Percentiles rank a stretch among this genome's conserved stretches.
Evolutionary conservation across 1,139 yeast species (phyloP).

Genomic region (Candida labiduridarum): DNA sequence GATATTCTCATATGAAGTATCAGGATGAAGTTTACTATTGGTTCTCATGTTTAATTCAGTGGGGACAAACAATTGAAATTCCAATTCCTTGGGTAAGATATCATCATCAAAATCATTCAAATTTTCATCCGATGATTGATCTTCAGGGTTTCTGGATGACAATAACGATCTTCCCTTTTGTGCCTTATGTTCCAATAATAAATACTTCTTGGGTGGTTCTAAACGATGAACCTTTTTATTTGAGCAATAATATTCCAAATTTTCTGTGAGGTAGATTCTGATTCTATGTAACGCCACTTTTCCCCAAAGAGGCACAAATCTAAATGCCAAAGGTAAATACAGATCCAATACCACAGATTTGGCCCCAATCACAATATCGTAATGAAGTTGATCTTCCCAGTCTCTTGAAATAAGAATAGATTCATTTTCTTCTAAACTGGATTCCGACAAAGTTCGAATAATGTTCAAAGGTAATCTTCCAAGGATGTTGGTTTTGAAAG

Average conservation of each 20-base stretch:
- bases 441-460: constrained; percentile 76
- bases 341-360: constrained; percentile 85
- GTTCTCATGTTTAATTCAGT: constrained; percentile 52
- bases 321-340: constrained; percentile 79
- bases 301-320: constrained; percentile 78
- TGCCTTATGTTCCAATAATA: constrained; percentile 81
- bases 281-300: constrained; percentile 86
- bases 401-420: constrained; percentile 88
- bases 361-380: constrained; percentile 87
- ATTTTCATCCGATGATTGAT: constrained; percentile 10
- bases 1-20: constrained; percentile 75
- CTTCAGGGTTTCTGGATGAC: constrained; percentile 15
- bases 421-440: constrained; percentile 83
- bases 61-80: constrained; percentile 83
- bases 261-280: constrained; percentile 83
- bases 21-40: constrained; percentile 64
- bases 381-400: constrained; percentile 91
- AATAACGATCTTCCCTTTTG: constrained; percentile 48
- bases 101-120: constrained; percentile 40
- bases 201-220: constrained; percentile 82
- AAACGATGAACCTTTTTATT: constrained; percentile 86
- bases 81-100: constrained; percentile 63
- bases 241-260: constrained; percentile 84
- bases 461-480: constrained; percentile 68
- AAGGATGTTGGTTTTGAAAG: constrained; percentile 75